Conservation (phyloP, 1,139 yeast genomes). For the Magnusiomyces paraingens region DNA sequence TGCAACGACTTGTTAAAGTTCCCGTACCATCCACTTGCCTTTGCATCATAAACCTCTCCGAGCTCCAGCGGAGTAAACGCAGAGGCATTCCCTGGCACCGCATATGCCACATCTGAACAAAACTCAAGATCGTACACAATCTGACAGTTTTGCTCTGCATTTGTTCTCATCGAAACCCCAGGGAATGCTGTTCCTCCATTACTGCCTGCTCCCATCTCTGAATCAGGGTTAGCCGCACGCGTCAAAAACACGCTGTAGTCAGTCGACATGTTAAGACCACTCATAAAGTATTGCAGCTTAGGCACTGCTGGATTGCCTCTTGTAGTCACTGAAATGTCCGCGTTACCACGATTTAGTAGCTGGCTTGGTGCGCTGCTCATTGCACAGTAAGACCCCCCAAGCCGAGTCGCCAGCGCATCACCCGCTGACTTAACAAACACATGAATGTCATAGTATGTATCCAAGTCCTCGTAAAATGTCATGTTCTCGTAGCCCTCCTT, state of each 20-base stretch:
- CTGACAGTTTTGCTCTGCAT: constrained; percentile 51
- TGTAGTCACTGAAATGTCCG: constrained; percentile 41
- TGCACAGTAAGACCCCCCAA: constrained; percentile 71
- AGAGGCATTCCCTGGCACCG: constrained; percentile 61
- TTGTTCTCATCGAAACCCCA: constrained; percentile 54
- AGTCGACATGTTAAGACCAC: constrained; percentile 56
- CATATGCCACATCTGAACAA: constrained; percentile 76
- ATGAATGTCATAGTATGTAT: constrained; percentile 39
- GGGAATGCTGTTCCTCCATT: constrained; percentile 62
- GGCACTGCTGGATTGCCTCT: constrained; percentile 48
- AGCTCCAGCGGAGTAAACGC: constrained; percentile 32
- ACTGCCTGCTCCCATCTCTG: background rate
- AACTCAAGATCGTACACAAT: constrained; percentile 68
- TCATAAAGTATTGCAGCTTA: constrained; percentile 50
- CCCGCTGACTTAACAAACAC: constrained; percentile 33
- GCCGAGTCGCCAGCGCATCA: constrained; percentile 10
- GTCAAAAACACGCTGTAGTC: constrained; percentile 61
- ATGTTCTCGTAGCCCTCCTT: constrained; percentile 1
- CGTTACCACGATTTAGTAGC: constrained; percentile 33
- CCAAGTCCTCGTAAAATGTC: constrained; percentile 40
- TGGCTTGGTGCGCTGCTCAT: constrained; percentile 39
- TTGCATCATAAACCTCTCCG: constrained; percentile 50
- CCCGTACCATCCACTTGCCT: constrained; percentile 49
- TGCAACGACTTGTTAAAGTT: constrained; percentile 75
- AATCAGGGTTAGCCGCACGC: constrained; percentile 23